Evolutionary conservation across 2,329 filamentous ascomycete species (phyloP).

Genomic region (Phoma sp.): DNA sequence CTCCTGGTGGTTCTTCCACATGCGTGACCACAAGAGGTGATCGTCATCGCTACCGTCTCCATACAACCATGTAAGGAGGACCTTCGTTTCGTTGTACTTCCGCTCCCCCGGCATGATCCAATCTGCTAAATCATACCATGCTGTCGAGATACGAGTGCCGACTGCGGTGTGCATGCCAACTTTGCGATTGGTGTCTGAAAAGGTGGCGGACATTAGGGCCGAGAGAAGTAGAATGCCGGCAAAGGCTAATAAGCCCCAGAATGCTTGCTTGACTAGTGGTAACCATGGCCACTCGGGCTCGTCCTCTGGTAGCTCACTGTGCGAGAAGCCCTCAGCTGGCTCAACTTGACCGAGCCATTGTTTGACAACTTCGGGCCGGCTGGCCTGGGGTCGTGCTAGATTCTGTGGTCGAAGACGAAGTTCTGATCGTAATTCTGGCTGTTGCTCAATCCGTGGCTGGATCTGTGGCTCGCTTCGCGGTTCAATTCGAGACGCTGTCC

Average conservation of each 20-base stretch:
- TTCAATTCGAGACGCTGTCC: neutral
- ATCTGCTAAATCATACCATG: slow-evolving; percentile 22
- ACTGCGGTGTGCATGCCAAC: slow-evolving; percentile 22
- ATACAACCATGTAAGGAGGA: slow-evolving; percentile 3
- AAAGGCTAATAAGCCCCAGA: slow-evolving; percentile 18
- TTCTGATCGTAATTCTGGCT: neutral
- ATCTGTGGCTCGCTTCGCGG: neutral
- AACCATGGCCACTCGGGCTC: slow-evolving; percentile 27
- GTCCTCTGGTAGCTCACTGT: slow-evolving; percentile 13
- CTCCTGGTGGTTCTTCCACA: slow-evolving; percentile 22
- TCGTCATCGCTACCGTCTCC: slow-evolving; percentile 18
- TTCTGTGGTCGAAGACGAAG: slow-evolving; percentile 1
- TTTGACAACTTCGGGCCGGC: slow-evolving; percentile 21
- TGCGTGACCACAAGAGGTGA: slow-evolving; percentile 27
- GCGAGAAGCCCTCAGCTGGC: neutral
- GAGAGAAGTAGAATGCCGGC: slow-evolving; percentile 1
- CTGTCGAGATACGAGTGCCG: slow-evolving; percentile 22
- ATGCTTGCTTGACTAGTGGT: slow-evolving; percentile 15
- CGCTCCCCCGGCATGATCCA: slow-evolving; percentile 23
- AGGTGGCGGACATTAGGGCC: slow-evolving; percentile 1
- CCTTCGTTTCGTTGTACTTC: slow-evolving; percentile 5
- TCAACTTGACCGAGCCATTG: slow-evolving; percentile 30
- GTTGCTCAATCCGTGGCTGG: slow-evolving; percentile 7
- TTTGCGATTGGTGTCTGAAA: slow-evolving; percentile 7
- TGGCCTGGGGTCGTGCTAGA: slow-evolving; percentile 14